Evolutionary conservation across 1,284 basidiomycete genomes (phyloP).

Genomic region (Schizopora paradoxa): DNA sequence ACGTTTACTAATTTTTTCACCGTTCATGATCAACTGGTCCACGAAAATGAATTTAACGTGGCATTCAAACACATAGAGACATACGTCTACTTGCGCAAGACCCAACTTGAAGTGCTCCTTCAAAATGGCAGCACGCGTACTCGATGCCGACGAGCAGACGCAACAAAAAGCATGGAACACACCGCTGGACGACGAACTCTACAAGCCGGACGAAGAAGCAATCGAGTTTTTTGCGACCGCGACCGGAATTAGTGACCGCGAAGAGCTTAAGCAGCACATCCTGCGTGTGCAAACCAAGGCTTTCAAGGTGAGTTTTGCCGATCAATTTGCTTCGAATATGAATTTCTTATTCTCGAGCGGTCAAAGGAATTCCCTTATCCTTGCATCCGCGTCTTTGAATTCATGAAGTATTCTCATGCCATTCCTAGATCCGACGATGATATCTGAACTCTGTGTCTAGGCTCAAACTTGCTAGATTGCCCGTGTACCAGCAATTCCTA

Average conservation of each 20-base stretch:
- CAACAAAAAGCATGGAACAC: no score
- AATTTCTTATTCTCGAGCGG: not conserved
- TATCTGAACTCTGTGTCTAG: constrained; percentile 1
- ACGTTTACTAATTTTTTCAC: no score
- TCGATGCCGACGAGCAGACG: no score
- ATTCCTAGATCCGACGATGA: not conserved
- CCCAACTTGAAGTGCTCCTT: no score
- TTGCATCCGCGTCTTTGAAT: constrained; percentile 16
- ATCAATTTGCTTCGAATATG: not conserved
- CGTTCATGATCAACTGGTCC: no score
- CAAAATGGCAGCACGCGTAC: no score
- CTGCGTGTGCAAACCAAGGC: constrained; percentile 15
- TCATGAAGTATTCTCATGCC: constrained; percentile 4
- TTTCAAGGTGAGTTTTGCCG: constrained; percentile 8
- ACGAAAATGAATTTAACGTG: no score
- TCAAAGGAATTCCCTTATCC: constrained; percentile 15
- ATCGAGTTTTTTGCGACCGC: constrained; percentile 16
- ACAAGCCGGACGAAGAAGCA: constrained; percentile 9
- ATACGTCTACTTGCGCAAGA: no score
- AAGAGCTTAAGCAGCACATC: constrained; percentile 15
- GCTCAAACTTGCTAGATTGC: constrained; percentile 22
- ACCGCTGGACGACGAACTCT: constrained; percentile 11
- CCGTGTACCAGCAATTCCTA: constrained; percentile 23
- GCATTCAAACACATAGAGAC: no score
- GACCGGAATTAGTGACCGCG: constrained; percentile 15